These are phyloP conservation scores for Capillidium heterosporum DNA, from an alignment of 371 early-diverging fungal species.

Conservation along the genomic window DNA sequence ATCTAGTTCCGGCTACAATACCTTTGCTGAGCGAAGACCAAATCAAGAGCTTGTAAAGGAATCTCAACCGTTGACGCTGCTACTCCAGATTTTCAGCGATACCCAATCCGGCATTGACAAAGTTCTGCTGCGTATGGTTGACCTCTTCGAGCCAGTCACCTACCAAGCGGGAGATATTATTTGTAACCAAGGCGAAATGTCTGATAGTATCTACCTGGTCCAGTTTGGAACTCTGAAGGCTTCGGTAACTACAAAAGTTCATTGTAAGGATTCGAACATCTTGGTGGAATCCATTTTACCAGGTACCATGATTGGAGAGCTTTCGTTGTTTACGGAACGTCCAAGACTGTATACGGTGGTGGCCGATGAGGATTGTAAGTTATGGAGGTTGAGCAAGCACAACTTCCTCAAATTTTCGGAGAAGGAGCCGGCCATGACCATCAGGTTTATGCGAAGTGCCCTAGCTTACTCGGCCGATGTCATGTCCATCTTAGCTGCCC, in stretches of 20 bases:
- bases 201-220: conserved; percentile 46
- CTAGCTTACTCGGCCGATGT: neutral
- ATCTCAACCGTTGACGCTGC: neutral
- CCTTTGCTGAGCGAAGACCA: neutral
- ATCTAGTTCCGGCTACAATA: neutral
- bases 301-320: conserved; percentile 56
- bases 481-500: neutral
- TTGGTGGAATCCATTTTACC: conserved; percentile 48
- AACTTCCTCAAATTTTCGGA: neutral
- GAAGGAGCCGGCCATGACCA: neutral
- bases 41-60: neutral
- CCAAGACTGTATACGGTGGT: neutral
- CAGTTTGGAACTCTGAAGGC: conserved; percentile 59
- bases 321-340: conserved; percentile 31
- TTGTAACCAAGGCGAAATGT: conserved; percentile 40
- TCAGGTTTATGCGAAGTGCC: neutral
- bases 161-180: conserved; percentile 21
- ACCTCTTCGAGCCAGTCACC: neutral
- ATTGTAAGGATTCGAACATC: neutral
- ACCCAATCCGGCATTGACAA: neutral
- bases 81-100: neutral
- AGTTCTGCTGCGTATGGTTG: neutral
- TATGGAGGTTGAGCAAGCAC: neutral
- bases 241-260: conserved; percentile 12
- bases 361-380: neutral